Percentiles rank a stretch among this genome's conserved stretches.
phyloP scores from a whole-genome alignment of 2,329 filamentous ascomycete species.

The Verticillium dahliae region DNA sequence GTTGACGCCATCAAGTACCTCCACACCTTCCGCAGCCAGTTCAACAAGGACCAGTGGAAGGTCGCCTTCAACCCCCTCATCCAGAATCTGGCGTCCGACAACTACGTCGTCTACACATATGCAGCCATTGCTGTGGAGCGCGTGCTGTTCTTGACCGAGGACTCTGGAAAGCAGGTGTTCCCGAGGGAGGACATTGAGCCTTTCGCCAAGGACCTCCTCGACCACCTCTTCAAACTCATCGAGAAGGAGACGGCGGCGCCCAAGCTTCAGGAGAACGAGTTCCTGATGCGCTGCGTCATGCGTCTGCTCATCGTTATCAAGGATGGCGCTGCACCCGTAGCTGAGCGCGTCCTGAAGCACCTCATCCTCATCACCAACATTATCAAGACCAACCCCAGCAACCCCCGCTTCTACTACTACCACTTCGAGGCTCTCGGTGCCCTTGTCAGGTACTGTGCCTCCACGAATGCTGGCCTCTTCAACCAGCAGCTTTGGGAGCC shows the following conservation, averaged over 20 bases:
- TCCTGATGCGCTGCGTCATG: slow-evolving; percentile 98
- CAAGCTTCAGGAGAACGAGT: slow-evolving; percentile 98
- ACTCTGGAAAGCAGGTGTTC: slow-evolving; percentile 71
- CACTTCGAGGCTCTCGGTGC: slow-evolving; percentile 94
- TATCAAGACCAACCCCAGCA: slow-evolving; percentile 92
- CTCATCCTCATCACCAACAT: slow-evolving; percentile 85
- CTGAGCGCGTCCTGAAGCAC: slow-evolving; percentile 74
- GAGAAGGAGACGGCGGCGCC: slow-evolving; percentile 77
- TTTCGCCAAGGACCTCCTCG: slow-evolving; percentile 76
- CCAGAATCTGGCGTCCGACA: slow-evolving; percentile 79
- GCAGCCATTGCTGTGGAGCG: slow-evolving; percentile 95
- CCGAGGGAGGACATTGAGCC: slow-evolving; percentile 70
- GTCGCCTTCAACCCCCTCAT: slow-evolving; percentile 81
- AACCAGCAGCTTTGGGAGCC: slow-evolving; percentile 77
- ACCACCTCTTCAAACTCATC: slow-evolving; percentile 87
- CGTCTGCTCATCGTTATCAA: slow-evolving; percentile 90
- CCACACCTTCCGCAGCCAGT: slow-evolving; percentile 91
- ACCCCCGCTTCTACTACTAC: slow-evolving; percentile 97
- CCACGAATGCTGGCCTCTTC: slow-evolving; percentile 62
- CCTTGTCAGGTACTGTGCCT: slow-evolving; percentile 69
- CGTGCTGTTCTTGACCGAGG: slow-evolving; percentile 76
- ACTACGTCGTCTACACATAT: slow-evolving; percentile 97
- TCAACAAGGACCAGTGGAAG: slow-evolving; percentile 88
- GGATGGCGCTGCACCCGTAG: slow-evolving; percentile 67
- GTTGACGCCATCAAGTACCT: slow-evolving; percentile 98